Evolutionary conservation across 1,284 basidiomycete genomes (phyloP).

Genomic region (Stereum hirsutum): DNA sequence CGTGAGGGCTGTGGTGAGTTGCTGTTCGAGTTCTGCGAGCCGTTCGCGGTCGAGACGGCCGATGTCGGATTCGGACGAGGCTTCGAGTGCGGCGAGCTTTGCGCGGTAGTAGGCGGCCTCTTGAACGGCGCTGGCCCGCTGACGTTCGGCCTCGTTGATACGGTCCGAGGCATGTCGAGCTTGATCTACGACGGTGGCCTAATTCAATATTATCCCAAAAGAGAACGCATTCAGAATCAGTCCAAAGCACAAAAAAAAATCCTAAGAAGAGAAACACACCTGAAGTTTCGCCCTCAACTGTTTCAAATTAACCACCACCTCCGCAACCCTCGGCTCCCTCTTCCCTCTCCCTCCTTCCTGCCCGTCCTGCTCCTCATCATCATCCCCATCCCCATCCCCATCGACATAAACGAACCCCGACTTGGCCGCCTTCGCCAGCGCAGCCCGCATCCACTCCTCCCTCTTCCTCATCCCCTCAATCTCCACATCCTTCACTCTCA

Average conservation of each 20-base stretch:
- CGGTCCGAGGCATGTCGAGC: slow-evolving; percentile 72
- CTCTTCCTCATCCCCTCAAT: slow-evolving; percentile 71
- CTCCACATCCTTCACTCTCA: slow-evolving; percentile 77
- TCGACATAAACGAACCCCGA: slow-evolving; percentile 73
- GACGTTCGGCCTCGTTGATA: slow-evolving; percentile 73
- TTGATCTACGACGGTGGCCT: slow-evolving; percentile 71
- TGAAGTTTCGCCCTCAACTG: slow-evolving; percentile 85
- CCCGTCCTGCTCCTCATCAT: slow-evolving; percentile 25
- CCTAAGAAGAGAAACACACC: slow-evolving; percentile 39
- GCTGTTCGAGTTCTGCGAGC: slow-evolving; percentile 71
- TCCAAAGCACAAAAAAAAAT: too few relatives aligned
- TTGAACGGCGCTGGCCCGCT: slow-evolving; percentile 76
- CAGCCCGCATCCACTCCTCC: slow-evolving; percentile 83
- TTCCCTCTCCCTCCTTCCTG: neutral
- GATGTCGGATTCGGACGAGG: slow-evolving; percentile 55
- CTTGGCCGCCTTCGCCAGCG: slow-evolving; percentile 69
- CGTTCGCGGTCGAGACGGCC: slow-evolving; percentile 77
- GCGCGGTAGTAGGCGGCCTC: slow-evolving; percentile 97
- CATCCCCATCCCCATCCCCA: slow-evolving; percentile 23
- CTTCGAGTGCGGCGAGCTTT: slow-evolving; percentile 83
- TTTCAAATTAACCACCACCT: slow-evolving; percentile 80
- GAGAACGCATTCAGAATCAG: too few relatives aligned
- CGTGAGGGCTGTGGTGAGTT: slow-evolving; percentile 57
- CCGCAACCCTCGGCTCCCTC: slow-evolving; percentile 38
- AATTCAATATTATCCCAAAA: too few relatives aligned